phyloP scores from a whole-genome alignment of 192 early-diverging fungal genomes.

The Spizellomyces punctatus region DNA sequence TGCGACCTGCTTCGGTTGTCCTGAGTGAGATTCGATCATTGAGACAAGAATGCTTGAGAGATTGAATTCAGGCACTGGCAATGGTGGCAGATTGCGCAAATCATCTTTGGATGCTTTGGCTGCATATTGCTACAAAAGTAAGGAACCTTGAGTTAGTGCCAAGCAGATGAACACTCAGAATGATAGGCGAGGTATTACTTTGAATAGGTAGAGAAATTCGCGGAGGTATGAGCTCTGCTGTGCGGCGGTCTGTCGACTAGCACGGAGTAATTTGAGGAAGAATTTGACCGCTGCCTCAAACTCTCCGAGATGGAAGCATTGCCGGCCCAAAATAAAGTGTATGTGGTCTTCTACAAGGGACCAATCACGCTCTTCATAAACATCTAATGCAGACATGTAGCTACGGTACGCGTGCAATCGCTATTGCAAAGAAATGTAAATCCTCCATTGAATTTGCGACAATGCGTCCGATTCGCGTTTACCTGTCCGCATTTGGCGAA shows the following conservation, averaged over 20 bases:
- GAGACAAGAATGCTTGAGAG: slow-evolving; percentile 35
- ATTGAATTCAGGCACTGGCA: slow-evolving; percentile 60
- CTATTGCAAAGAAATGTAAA: slow-evolving; percentile 40
- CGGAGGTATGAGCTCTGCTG: slow-evolving; percentile 71
- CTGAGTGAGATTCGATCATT: slow-evolving; percentile 27
- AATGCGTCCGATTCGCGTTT: slow-evolving; percentile 3
- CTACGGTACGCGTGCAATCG: slow-evolving; percentile 77
- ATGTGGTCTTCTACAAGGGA: slow-evolving; percentile 85
- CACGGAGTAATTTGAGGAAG: slow-evolving; percentile 76
- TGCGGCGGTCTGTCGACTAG: slow-evolving; percentile 61
- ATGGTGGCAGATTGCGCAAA: slow-evolving; percentile 50
- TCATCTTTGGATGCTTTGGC: slow-evolving; percentile 35
- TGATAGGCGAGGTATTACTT: slow-evolving; percentile 41
- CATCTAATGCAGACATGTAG: slow-evolving; percentile 63
- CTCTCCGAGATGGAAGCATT: slow-evolving; percentile 74
- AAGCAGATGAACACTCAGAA: too few relatives aligned
- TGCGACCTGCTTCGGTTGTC: slow-evolving; percentile 36
- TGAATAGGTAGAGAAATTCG: slow-evolving; percentile 80
- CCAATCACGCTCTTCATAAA: slow-evolving; percentile 69
- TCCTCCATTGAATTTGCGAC: not conserved
- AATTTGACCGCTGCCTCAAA: slow-evolving; percentile 74
- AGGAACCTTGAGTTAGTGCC: not conserved
- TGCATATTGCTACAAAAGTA: slow-evolving; percentile 32
- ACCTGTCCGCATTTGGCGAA: slow-evolving; percentile 81
- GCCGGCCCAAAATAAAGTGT: slow-evolving; percentile 82